A percentile compares a stretch with the other conserved stretches of the same genome.
Conservation (phyloP, 2,329 filamentous ascomycete species). For the Fusarium secorum region DNA sequence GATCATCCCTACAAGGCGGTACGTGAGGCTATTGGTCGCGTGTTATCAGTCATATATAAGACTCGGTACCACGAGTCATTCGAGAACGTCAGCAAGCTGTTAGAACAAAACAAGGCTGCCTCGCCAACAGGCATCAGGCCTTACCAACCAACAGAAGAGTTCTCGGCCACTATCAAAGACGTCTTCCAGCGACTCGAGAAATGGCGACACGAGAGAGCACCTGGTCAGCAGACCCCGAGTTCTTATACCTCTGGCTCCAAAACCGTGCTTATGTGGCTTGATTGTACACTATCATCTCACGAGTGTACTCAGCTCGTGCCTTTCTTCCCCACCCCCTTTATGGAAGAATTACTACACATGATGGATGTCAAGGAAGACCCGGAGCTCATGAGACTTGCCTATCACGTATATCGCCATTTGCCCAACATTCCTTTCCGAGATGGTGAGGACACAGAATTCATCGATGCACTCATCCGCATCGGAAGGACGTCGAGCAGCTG, state of each 20-base stretch:
- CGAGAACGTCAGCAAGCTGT: constrained; percentile 75
- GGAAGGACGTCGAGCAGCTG: constrained; percentile 85
- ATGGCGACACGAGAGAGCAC: constrained; percentile 84
- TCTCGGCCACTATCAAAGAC: constrained; percentile 72
- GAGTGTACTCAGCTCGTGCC: constrained; percentile 90
- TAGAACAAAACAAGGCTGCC: constrained; percentile 78
- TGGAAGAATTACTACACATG: constrained; percentile 96
- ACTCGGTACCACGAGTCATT: constrained; percentile 96
- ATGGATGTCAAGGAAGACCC: constrained; percentile 99
- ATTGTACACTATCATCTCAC: constrained; percentile 87
- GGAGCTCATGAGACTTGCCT: constrained; percentile 91
- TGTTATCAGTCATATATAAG: constrained; percentile 86
- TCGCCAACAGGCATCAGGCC: constrained; percentile 87
- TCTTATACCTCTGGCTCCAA: constrained; percentile 96
- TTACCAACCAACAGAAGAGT: constrained; percentile 80
- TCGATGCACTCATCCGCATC: constrained; percentile 85
- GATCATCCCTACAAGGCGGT: constrained; percentile 99
- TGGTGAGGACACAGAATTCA: constrained; percentile 85
- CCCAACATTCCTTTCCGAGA: constrained; percentile 93
- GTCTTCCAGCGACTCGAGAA: constrained; percentile 82
- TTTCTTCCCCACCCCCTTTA: constrained; percentile 90
- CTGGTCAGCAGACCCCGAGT: constrained; percentile 91
- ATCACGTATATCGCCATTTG: constrained; percentile 95
- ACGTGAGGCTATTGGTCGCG: constrained; percentile 90
- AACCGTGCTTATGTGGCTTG: constrained; percentile 94